Percentiles rank a stretch among this genome's conserved stretches.
Evolutionary conservation across 148 eudicot species (phyloP).

Genomic region (Rhododendron molle): DNA sequence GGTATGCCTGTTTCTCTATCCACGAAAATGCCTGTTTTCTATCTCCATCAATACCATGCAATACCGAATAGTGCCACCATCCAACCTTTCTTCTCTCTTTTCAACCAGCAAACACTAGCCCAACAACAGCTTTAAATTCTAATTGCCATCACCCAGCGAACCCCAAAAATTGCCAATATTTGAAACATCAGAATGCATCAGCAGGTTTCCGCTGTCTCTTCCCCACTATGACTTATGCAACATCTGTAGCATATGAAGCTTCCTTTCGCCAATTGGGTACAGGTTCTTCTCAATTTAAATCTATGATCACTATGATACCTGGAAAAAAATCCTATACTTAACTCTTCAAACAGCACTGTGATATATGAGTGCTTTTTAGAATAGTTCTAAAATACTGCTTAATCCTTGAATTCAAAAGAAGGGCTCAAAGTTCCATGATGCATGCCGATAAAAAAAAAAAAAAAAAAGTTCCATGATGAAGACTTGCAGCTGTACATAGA

Average conservation of each 20-base stretch:
- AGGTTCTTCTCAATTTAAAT: background rate
- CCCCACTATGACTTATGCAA: background rate
- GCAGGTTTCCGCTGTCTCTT: background rate
- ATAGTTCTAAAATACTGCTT: no score
- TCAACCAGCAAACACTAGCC: background rate
- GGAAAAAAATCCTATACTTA: background rate
- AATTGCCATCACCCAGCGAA: background rate
- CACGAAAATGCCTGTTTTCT: background rate
- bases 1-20: background rate
- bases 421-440: no score
- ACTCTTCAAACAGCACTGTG: background rate
- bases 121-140: background rate
- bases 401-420: no score
- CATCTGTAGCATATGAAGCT: background rate
- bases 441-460: background rate
- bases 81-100: background rate
- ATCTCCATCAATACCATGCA: background rate
- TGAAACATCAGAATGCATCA: background rate
- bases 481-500: background rate
- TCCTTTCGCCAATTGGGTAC: background rate
- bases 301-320: background rate
- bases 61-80: background rate
- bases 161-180: background rate
- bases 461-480: background rate
- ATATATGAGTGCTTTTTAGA: background rate